Conservation (phyloP, 208 protist species). For the Porcisia hertigi region DNA sequence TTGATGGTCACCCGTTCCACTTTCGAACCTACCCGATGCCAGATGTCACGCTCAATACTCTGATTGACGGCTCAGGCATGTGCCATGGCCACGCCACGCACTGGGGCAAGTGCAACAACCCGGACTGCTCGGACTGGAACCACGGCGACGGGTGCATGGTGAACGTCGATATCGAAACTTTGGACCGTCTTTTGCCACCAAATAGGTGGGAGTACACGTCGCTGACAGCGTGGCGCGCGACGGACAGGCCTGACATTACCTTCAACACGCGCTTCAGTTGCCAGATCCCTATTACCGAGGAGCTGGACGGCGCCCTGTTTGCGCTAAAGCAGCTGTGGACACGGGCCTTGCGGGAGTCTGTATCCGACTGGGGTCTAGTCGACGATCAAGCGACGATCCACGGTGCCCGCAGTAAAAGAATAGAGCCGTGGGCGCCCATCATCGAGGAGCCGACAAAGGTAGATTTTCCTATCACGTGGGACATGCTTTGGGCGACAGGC, state of each 20-base stretch:
- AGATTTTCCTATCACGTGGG: conserved; percentile 88
- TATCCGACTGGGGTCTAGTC: conserved; percentile 76
- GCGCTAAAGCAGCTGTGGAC: conserved; percentile 88
- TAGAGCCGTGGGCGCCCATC: conserved; percentile 89
- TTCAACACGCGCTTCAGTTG: conserved; percentile 92
- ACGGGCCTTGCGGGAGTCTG: conserved; percentile 75
- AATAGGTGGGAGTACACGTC: conserved; percentile 92
- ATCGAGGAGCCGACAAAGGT: conserved; percentile 87
- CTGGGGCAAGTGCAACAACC: conserved; percentile 91
- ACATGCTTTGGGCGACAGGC: conserved; percentile 88
- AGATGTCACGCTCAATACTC: conserved; percentile 88
- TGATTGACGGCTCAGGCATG: conserved; percentile 91
- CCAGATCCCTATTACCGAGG: conserved; percentile 84
- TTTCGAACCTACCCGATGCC: conserved; percentile 90
- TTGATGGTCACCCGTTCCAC: conserved; percentile 90
- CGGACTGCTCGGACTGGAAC: conserved; percentile 87
- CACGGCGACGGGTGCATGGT: conserved; percentile 90
- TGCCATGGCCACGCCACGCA: conserved; percentile 79
- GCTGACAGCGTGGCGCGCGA: conserved; percentile 70
- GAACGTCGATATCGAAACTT: conserved; percentile 90
- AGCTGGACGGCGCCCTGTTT: conserved; percentile 86
- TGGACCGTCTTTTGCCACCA: conserved; percentile 80
- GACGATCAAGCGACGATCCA: conserved; percentile 76
- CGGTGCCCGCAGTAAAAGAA: conserved; percentile 73
- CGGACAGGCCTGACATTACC: conserved; percentile 82